Conservation (phyloP, 805 yeast species). For the Saccharomycopsis malanga region DNA sequence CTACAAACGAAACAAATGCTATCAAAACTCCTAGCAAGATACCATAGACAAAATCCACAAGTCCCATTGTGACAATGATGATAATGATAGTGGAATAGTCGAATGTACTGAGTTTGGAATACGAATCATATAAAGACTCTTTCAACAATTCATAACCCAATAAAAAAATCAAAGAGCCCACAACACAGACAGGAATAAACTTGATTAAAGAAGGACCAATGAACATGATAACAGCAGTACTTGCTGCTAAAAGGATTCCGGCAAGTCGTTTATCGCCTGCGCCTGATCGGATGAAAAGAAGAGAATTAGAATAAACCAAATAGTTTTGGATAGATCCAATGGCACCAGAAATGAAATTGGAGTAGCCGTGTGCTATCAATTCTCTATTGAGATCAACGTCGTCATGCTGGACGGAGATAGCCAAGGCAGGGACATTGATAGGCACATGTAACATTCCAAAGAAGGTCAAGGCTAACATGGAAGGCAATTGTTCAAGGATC, state of each 20-base stretch:
- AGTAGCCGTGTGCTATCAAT: slow-evolving; percentile 88
- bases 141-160: slow-evolving; percentile 84
- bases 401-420: slow-evolving; percentile 82
- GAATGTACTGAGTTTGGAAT: slow-evolving; percentile 62
- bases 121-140: slow-evolving; percentile 82
- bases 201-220: slow-evolving; percentile 93
- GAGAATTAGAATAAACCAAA: slow-evolving; percentile 89
- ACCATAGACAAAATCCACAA: slow-evolving; percentile 90
- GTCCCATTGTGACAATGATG: slow-evolving; percentile 93
- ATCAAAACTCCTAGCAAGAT: slow-evolving; percentile 82
- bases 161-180: slow-evolving; percentile 83
- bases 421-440: slow-evolving; percentile 94
- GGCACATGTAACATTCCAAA: slow-evolving; percentile 96
- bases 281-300: slow-evolving; percentile 87
- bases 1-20: slow-evolving; percentile 93
- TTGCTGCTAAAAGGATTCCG: slow-evolving; percentile 80
- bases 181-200: slow-evolving; percentile 91
- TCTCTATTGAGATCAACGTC: slow-evolving; percentile 84
- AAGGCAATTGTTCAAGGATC: slow-evolving; percentile 66
- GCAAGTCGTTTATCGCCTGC: slow-evolving; percentile 77
- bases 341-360: slow-evolving; percentile 78
- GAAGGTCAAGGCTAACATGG: slow-evolving; percentile 92
- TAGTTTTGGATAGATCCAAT: slow-evolving; percentile 90
- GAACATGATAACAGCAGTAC: slow-evolving; percentile 74
- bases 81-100: slow-evolving; percentile 81